Evolutionary conservation across 176 grass and related monocot species (phyloP), one percentile per base, ranked within the genome.

Genomic region (Aegilops longissima): DNA sequence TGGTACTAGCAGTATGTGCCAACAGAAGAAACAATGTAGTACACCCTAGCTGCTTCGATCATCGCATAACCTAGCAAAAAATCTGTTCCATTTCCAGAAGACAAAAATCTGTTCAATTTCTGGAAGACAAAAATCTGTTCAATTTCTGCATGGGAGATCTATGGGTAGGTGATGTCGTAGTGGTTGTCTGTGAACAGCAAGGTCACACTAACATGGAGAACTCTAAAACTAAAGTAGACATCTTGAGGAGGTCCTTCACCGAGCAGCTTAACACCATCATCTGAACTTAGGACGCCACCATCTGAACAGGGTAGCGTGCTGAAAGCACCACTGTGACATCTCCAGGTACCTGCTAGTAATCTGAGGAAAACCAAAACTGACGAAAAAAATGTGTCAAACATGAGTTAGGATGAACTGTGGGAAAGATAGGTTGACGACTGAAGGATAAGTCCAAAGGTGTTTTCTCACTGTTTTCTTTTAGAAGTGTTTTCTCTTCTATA

Each of bases 321-420:
- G 6, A 38, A 9, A 11, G 36, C 87, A 88, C 81, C 81, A 79
- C 87, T 84, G 81, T 63, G 84, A 54, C 74, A 88, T n/a, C 78
- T 88, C 87, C 74, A 65, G 81, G 39, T 64, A 49, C 12, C 45
- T 49, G 4, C 45, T 49, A 49, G 45, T 49, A 49, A 14, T 49
- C 45, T 49, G 45, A 49, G 45, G 12, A 49, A 49, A 49, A 49
- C 4, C 4, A 49, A 49, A 49, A 14, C 45, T 49, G 45, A 14
- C 4, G 0, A 40, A 13, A 49, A 49, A 49, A 49, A 49, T 49
- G 12, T 49, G 45, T 14, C 45, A 79, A 84, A 38, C n/a, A 61
- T 49, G 12, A 49, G 3, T 49, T 49, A 14, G 45, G 27, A 72
- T 38, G 65, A 70, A 25, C 21, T 35, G 51, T 52, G 49, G 9